Evolutionary conservation across 805 yeast genomes (phyloP).

Genomic region (Teunomyces panamensis): DNA sequence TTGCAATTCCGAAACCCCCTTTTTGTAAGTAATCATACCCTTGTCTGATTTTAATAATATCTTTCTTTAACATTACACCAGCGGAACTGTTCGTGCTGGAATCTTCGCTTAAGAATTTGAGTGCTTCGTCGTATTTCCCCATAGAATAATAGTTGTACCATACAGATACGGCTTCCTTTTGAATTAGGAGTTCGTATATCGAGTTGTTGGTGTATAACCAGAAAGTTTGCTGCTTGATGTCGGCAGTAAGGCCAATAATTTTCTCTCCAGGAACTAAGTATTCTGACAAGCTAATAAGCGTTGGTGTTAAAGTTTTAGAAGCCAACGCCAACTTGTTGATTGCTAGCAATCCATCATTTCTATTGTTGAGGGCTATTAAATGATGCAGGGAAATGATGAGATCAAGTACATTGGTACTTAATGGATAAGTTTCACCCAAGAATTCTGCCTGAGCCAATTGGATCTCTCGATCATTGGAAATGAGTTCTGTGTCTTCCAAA

Average conservation of each 20-base stretch:
- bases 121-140: slow-evolving; percentile 40
- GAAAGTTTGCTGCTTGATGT: slow-evolving; percentile 45
- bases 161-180: slow-evolving; percentile 67
- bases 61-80: slow-evolving; percentile 23
- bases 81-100: not conserved
- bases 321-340: slow-evolving; percentile 28
- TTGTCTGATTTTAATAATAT: slow-evolving; percentile 50
- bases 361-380: slow-evolving; percentile 18
- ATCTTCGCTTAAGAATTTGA: slow-evolving; percentile 8
- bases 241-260: slow-evolving; percentile 30
- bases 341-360: slow-evolving; percentile 17
- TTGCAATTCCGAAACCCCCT: slow-evolving; percentile 33
- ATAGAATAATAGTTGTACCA: slow-evolving; percentile 52
- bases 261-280: slow-evolving; percentile 4
- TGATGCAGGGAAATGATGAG: slow-evolving; percentile 30
- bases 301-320: slow-evolving; percentile 1
- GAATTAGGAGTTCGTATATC: slow-evolving; percentile 70
- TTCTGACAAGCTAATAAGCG: slow-evolving; percentile 7
- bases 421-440: slow-evolving; percentile 8
- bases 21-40: slow-evolving; percentile 45
- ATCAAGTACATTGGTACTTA: slow-evolving; percentile 8
- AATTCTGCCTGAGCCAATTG: slow-evolving; percentile 15
- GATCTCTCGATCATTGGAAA: slow-evolving; percentile 32
- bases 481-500: slow-evolving; percentile 14
- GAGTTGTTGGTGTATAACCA: slow-evolving; percentile 68